phyloP scores from a whole-genome alignment of 345 rosid genomes.

The Rhodomyrtus tomentosa region DNA sequence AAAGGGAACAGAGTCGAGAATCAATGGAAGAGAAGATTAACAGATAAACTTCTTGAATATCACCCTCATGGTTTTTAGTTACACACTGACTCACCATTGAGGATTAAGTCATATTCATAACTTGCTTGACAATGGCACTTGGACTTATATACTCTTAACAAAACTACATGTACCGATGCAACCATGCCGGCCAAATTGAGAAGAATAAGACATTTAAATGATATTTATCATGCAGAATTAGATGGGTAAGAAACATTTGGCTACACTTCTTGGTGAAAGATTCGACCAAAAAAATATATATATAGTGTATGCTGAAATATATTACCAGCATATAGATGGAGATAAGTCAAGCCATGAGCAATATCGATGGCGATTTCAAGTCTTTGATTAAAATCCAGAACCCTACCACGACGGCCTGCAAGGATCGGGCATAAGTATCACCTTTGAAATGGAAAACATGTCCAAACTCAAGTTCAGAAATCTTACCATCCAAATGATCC shows the following conservation, averaged over 20 bases:
- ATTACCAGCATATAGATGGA: slow-evolving; percentile 83
- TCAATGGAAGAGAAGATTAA: background rate
- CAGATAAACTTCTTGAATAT: background rate
- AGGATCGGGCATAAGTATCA: background rate
- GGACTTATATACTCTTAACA: background rate
- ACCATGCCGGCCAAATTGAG: background rate
- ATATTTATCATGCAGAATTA: background rate
- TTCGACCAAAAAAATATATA: background rate
- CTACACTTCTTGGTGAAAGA: background rate
- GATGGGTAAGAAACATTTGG: background rate
- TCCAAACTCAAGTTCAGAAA: background rate
- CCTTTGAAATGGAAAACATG: background rate
- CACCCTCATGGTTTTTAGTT: background rate
- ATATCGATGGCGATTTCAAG: slow-evolving; percentile 87
- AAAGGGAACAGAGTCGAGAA: background rate
- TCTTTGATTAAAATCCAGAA: slow-evolving; percentile 85
- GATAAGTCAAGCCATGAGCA: slow-evolving; percentile 93
- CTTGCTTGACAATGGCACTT: background rate
- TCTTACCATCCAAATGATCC: slow-evolving; percentile 93
- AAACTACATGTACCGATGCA: background rate
- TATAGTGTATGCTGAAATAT: background rate
- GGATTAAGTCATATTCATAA: background rate
- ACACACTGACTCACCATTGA: background rate
- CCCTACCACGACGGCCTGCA: slow-evolving; percentile 58
- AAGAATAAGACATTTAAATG: background rate